These are phyloP conservation scores for Withania somnifera DNA, from an alignment of 305 asterid species.

Conservation along the genomic window DNA sequence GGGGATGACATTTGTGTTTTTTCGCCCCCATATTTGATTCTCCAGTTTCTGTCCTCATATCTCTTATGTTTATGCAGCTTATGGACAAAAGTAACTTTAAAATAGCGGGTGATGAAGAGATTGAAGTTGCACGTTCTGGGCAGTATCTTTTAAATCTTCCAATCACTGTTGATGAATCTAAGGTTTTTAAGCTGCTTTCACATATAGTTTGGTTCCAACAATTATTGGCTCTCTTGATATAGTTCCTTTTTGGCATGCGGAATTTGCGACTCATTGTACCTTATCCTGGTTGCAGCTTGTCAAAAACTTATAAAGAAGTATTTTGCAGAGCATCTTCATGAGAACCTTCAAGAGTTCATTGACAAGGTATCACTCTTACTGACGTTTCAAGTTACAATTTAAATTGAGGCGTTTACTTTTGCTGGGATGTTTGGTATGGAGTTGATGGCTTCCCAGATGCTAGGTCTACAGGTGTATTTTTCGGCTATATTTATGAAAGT, in stretches of 20 bases:
- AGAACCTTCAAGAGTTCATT: slow-evolving; percentile 78
- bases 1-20: slow-evolving; percentile 57
- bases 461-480: background rate
- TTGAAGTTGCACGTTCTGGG: slow-evolving; percentile 79
- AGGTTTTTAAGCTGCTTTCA: slow-evolving; percentile 33
- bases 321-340: slow-evolving; percentile 64
- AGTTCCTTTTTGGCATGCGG: background rate
- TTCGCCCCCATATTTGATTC: too few species aligned
- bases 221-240: background rate
- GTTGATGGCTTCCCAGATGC: background rate
- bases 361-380: slow-evolving; percentile 55
- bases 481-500: background rate
- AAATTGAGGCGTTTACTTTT: background rate
- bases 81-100: slow-evolving; percentile 92
- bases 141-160: slow-evolving; percentile 90
- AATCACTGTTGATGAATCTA: slow-evolving; percentile 73
- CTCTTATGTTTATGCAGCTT: slow-evolving; percentile 37
- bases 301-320: slow-evolving; percentile 64
- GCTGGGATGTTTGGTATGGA: background rate
- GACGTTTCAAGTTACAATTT: background rate
- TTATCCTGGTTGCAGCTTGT: slow-evolving; percentile 60
- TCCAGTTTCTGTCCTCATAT: background rate
- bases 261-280: slow-evolving; percentile 7
- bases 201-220: background rate
- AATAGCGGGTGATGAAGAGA: slow-evolving; percentile 69